phyloP scores from a whole-genome alignment of 2,329 filamentous ascomycete species.

The Aciculosporium take region DNA sequence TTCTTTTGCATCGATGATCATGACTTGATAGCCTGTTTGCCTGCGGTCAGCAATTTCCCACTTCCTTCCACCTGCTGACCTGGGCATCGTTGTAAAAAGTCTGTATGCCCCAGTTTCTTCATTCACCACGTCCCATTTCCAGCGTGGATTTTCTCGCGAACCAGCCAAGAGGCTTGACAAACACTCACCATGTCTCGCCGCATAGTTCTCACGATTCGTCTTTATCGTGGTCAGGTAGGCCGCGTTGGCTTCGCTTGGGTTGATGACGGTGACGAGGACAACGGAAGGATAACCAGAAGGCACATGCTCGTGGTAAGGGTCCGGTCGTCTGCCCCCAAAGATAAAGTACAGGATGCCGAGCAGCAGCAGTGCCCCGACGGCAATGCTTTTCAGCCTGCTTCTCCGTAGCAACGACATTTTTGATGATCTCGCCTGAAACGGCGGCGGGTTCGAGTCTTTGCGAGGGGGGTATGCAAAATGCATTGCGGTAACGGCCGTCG shows the following conservation, averaged over 20 bases:
- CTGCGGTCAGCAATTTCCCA: background rate
- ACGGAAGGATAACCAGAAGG: constrained; percentile 44
- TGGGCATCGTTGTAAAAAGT: too few species aligned
- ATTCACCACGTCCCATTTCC: background rate
- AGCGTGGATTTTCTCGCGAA: background rate
- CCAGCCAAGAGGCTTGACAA: background rate
- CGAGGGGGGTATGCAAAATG: constrained; percentile 82
- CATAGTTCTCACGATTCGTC: constrained; percentile 75
- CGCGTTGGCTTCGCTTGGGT: constrained; percentile 48
- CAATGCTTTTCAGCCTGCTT: constrained; percentile 46
- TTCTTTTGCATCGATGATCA: constrained; percentile 63
- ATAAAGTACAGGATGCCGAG: constrained; percentile 49
- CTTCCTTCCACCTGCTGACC: background rate
- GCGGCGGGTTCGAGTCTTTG: constrained; percentile 64
- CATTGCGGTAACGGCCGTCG: constrained; percentile 36
- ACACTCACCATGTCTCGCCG: constrained; percentile 63
- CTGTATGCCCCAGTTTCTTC: background rate
- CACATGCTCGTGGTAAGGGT: constrained; percentile 21
- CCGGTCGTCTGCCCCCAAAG: constrained; percentile 20
- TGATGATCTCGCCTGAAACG: constrained; percentile 50
- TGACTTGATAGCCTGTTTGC: constrained; percentile 48
- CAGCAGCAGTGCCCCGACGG: constrained; percentile 38
- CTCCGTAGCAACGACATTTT: constrained; percentile 40
- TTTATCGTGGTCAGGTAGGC: constrained; percentile 60
- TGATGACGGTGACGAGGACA: constrained; percentile 76